Evolutionary conservation across 73 alveolate species (phyloP), one percentile per base, ranked within the genome.

Genomic region (Stentor coeruleus): DNA sequence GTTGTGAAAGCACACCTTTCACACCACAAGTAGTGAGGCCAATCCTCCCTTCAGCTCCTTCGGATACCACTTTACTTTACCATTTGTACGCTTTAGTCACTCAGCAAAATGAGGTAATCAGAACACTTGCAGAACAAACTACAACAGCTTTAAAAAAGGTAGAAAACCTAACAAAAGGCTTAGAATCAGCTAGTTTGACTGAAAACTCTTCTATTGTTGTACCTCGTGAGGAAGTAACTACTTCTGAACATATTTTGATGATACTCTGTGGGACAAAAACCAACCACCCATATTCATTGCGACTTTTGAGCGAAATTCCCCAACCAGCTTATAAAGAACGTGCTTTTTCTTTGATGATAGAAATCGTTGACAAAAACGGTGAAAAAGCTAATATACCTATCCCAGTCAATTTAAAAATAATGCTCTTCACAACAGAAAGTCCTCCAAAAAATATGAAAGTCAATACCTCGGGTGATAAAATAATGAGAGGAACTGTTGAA

Each of bases 401-500:
- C 14, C n/a, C 36, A 28, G 49, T 20, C 11, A 26, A 20, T 11
- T 66, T 66, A 20, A 26, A 20, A 2, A 40, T 66, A 28, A 28
- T 33, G 79, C 79, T 66, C n/a, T 66, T 66, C 37, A 66, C 40
- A 20, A 66, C n/a, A 11, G 79, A 66, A 66, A 66, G 33, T 31
- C 79, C 79, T 66, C 79, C 79, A 26, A 66, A 66, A 40, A 1
- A 14, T 14, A 1, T 66, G 41, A 66, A 66, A 2, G 1, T 26
- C 2, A 66, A 66, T 33, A 66, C 33, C 33, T 66, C 79, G 0
- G 79, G 79, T 20, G 33, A 66, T 28, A 66, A 66, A 31, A 66
- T 66, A 37, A 66, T 66, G 26, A 20, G 79, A 66, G 79, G 79
- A 66, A 66, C 79, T 28, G 33, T 31, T 20, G 79, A 66, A 66